A percentile compares a stretch with the other conserved stretches of the same genome.
These are phyloP conservation scores for Bonia amplexicaulis DNA, from an alignment of 176 grass and related monocot species.

Conservation along the genomic window DNA sequence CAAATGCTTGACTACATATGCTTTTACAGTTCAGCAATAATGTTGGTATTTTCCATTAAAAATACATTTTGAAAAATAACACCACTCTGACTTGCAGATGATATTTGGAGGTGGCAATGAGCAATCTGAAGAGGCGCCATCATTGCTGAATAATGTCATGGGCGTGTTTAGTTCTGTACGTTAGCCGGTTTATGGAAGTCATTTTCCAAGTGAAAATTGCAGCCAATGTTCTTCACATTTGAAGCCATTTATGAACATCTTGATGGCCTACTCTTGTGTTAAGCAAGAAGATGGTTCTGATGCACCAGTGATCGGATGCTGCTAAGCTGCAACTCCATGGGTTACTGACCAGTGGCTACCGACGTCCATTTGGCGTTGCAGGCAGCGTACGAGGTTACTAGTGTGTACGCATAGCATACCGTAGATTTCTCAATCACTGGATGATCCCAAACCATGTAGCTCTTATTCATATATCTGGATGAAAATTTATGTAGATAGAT, in stretches of 20 bases:
- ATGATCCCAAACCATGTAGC: neutral
- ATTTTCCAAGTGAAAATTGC: constrained; percentile 57
- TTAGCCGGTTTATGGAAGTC: constrained; percentile 75
- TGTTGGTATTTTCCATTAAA: neutral
- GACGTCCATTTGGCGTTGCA: neutral
- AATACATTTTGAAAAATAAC: neutral
- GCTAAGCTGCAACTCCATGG: neutral
- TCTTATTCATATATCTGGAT: neutral
- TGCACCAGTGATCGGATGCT: neutral
- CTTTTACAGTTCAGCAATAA: neutral
- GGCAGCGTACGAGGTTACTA: neutral
- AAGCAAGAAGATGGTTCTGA: neutral
- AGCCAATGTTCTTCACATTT: neutral
- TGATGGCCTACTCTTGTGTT: neutral
- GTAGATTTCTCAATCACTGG: neutral
- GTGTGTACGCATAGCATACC: neutral
- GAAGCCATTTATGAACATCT: neutral
- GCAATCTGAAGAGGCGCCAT: constrained; percentile 57
- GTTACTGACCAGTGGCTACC: neutral
- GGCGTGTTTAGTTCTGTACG: constrained; percentile 61
- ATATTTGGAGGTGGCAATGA: constrained; percentile 64
- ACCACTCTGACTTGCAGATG: constrained; percentile 35
- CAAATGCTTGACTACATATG: constrained; percentile 2
- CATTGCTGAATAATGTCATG: constrained; percentile 66
- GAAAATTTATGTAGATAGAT: neutral